A percentile compares a stretch with the other conserved stretches of the same genome.
phyloP scores from a whole-genome alignment of 2,329 filamentous ascomycete genomes.

The Huntiella moniliformis region DNA sequence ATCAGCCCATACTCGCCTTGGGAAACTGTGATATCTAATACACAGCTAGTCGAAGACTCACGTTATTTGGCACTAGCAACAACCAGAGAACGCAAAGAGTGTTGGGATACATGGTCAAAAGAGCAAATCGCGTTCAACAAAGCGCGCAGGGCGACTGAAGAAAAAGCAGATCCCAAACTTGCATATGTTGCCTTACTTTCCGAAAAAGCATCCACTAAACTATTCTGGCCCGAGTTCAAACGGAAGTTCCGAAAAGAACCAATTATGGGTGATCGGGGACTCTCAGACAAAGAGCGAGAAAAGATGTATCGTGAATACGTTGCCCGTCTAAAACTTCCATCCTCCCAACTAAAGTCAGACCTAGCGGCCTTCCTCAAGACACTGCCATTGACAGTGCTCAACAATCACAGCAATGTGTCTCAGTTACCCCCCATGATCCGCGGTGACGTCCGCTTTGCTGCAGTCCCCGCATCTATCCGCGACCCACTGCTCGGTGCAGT shows the following conservation, averaged over 20 bases:
- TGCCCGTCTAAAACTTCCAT: constrained; percentile 44
- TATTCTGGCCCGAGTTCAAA: constrained; percentile 96
- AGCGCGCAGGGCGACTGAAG: constrained; percentile 52
- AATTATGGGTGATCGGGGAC: constrained; percentile 55
- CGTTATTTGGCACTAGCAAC: constrained; percentile 71
- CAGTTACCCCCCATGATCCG: constrained; percentile 44
- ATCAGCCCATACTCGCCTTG: constrained; percentile 81
- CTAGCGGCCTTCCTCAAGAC: constrained; percentile 45
- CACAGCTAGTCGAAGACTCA: constrained; percentile 62
- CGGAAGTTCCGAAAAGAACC: constrained; percentile 71
- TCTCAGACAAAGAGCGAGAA: constrained; percentile 61
- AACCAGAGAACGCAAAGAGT: constrained; percentile 64
- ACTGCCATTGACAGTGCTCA: constrained; percentile 38
- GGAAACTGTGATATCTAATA: constrained; percentile 75
- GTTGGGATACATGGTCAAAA: constrained; percentile 67
- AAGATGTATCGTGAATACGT: constrained; percentile 63
- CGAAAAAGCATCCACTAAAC: constrained; percentile 65
- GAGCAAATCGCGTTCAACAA: constrained; percentile 56
- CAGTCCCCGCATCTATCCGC: constrained; percentile 39
- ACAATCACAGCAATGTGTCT: constrained; percentile 36
- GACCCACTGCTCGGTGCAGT: constrained; percentile 48
- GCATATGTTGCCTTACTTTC: constrained; percentile 69
- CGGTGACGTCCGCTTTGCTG: constrained; percentile 50
- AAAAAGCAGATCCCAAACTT: constrained; percentile 66
- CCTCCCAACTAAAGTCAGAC: constrained; percentile 49